A percentile compares a stretch with the other conserved stretches of the same genome.
These are phyloP conservation scores for Ascochyta clinopodiicola DNA, from an alignment of 2,329 filamentous ascomycete species.

Conservation along the genomic window DNA sequence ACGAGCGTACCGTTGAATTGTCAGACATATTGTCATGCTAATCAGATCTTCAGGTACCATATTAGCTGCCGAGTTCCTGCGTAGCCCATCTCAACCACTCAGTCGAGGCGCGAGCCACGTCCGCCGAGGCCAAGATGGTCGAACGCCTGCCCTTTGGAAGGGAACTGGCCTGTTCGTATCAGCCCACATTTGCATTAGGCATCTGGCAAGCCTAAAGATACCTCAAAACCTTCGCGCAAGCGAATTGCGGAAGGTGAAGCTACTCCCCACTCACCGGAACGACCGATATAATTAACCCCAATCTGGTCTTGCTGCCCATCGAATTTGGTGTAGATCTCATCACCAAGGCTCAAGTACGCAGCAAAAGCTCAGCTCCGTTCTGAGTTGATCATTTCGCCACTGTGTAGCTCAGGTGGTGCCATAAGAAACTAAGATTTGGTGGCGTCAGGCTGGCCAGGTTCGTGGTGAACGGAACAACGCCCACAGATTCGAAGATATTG, in stretches of 20 bases:
- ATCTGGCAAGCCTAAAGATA: neutral
- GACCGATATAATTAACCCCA: neutral
- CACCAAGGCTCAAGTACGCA: neutral
- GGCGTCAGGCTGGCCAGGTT: slow-evolving; percentile 7
- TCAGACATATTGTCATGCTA: neutral
- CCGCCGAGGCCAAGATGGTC: neutral
- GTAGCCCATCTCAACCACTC: neutral
- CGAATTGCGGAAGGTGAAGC: neutral
- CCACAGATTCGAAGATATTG: slow-evolving; percentile 2
- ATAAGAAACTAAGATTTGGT: neutral
- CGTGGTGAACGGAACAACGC: slow-evolving; percentile 7
- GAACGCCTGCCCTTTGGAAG: neutral
- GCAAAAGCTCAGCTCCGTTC: too few relatives aligned
- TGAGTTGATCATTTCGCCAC: neutral
- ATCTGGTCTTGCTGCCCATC: neutral
- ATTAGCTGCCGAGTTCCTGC: neutral
- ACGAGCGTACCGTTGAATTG: slow-evolving; percentile 14
- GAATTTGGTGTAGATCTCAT: neutral
- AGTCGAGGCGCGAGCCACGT: neutral
- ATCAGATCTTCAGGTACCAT: neutral
- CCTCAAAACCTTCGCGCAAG: neutral
- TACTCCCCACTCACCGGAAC: neutral
- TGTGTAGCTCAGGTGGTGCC: neutral
- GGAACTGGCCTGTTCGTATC: neutral
- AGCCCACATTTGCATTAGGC: neutral